These are phyloP conservation scores for Heliamphora exappendiculata DNA, from an alignment of 148 eudicot genomes.

Conservation along the genomic window DNA sequence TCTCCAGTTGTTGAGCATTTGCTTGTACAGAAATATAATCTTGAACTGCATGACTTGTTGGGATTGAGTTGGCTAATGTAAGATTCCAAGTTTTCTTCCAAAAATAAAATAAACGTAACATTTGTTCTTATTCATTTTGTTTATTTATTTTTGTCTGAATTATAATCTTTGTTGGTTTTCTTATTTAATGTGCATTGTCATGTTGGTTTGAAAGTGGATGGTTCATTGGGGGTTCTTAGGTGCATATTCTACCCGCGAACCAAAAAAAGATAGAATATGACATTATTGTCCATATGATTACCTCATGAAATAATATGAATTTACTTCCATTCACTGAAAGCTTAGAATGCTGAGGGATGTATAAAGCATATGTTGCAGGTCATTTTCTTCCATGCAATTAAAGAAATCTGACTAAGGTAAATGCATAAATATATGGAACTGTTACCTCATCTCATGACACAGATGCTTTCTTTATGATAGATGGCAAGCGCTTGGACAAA, in stretches of 20 bases:
- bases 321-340: not conserved
- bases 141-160: not conserved
- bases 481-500: conserved; percentile 95
- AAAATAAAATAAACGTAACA: not conserved
- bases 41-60: not conserved
- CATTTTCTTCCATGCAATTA: conserved; percentile 16
- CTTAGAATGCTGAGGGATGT: conserved; percentile 9
- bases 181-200: conserved; percentile 2
- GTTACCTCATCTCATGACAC: conserved; percentile 59
- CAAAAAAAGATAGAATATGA: not conserved
- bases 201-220: not conserved
- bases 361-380: conserved; percentile 4
- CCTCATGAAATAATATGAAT: not conserved
- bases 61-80: not conserved
- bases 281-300: not conserved
- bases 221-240: not conserved
- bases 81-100: not conserved
- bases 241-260: not conserved
- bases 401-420: conserved; percentile 38
- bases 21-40: not conserved
- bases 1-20: not conserved
- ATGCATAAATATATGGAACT: conserved; percentile 37
- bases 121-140: not conserved
- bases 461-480: conserved; percentile 93
- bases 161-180: not conserved